phyloP scores from a whole-genome alignment of 73 alveolate genomes.

The Paramecium bursaria region DNA sequence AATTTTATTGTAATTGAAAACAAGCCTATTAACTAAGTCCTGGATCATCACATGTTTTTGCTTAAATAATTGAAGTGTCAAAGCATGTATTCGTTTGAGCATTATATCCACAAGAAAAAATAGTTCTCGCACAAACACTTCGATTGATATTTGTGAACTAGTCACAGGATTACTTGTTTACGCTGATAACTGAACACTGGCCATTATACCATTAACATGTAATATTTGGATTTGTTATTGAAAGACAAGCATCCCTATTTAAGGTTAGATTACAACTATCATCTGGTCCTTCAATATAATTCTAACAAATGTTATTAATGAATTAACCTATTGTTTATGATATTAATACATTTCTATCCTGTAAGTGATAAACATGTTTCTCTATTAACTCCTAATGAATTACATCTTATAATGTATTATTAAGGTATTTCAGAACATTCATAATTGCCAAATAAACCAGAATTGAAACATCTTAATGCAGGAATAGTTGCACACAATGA shows the following conservation, averaged over 20 bases:
- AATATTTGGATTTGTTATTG: conserved; percentile 2
- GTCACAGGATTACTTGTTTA: neutral
- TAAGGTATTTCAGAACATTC: neutral
- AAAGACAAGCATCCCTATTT: conserved; percentile 1
- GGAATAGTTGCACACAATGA: conserved; percentile 6
- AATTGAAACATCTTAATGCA: neutral
- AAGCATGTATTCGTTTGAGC: neutral
- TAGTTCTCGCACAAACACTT: neutral
- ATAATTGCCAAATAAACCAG: neutral
- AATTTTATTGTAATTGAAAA: too few relatives aligned
- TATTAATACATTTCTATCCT: conserved; percentile 18
- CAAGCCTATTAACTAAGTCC: too few relatives aligned
- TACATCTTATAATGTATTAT: neutral
- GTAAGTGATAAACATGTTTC: neutral
- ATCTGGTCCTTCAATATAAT: neutral
- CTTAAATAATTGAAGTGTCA: neutral
- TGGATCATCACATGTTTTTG: too few relatives aligned
- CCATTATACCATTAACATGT: conserved; percentile 6
- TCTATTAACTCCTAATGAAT: neutral
- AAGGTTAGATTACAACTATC: neutral
- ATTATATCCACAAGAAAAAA: conserved; percentile 1
- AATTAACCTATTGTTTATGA: conserved; percentile 16
- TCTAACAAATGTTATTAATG: neutral
- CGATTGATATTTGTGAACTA: neutral
- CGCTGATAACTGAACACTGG: neutral